These are phyloP conservation scores for Geotrichum australiense DNA, from an alignment of 1,139 yeast species.

Conservation along the genomic window DNA sequence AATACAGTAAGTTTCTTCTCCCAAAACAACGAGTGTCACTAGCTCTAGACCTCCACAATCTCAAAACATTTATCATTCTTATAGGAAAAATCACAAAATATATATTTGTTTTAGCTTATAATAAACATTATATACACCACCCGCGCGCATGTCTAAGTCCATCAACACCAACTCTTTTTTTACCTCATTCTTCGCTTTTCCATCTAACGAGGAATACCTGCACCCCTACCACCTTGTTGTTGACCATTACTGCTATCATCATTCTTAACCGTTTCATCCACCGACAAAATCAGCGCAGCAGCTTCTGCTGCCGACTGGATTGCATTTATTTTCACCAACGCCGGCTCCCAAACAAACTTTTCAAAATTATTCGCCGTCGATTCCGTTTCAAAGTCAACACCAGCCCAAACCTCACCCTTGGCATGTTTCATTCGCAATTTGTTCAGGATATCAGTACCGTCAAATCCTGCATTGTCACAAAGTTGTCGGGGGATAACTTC, in stretches of 20 bases:
- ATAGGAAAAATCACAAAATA: no score
- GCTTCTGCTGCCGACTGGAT: conserved; percentile 96
- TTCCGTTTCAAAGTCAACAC: conserved; percentile 85
- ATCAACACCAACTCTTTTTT: not conserved
- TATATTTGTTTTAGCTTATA: no score
- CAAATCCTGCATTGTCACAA: conserved; percentile 97
- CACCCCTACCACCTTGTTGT: conserved; percentile 19
- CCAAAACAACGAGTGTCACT: no score
- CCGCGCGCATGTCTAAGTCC: conserved; percentile 3
- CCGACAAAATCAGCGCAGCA: conserved; percentile 81
- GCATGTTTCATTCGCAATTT: conserved; percentile 90
- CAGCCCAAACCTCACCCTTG: conserved; percentile 85
- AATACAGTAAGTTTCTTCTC: no score
- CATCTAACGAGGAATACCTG: conserved; percentile 18
- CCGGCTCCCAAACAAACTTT: conserved; percentile 95
- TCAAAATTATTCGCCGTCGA: conserved; percentile 75
- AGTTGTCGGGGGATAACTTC: conserved; percentile 96
- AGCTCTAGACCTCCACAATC: no score
- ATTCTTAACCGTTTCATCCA: conserved; percentile 91
- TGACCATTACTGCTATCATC: conserved; percentile 43
- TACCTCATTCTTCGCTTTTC: not conserved
- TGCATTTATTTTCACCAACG: conserved; percentile 91
- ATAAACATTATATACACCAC: no score
- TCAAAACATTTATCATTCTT: no score
- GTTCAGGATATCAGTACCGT: conserved; percentile 87